Evolutionary conservation across 31 red algal genomes (phyloP).

Genomic region (Bonnemaisonia californica): DNA sequence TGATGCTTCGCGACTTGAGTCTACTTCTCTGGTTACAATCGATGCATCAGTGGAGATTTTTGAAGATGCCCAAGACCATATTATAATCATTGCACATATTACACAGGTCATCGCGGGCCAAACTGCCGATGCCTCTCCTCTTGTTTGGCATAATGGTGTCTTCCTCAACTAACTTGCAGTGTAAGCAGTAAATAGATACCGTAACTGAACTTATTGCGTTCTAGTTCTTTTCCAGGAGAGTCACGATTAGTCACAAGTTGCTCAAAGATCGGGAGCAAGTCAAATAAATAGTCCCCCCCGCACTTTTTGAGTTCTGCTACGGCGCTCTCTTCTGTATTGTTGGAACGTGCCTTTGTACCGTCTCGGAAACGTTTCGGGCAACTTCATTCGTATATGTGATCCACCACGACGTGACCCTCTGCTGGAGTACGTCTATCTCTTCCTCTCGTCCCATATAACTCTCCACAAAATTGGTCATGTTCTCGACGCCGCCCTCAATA

Average conservation of each 20-base stretch:
- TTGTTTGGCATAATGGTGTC: neutral
- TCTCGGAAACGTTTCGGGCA: constrained; percentile 30
- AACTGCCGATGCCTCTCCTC: neutral
- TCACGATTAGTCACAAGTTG: no score
- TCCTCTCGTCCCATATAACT: neutral
- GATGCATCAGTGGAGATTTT: neutral
- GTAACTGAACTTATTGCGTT: no score
- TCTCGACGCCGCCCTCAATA: neutral
- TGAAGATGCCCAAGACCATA: constrained; percentile 36
- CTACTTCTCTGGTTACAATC: neutral
- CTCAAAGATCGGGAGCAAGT: no score
- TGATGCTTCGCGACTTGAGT: neutral
- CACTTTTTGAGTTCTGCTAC: no score
- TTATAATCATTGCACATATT: constrained; percentile 9
- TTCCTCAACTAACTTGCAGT: neutral
- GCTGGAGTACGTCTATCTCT: constrained; percentile 17
- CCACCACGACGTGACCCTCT: constrained; percentile 40
- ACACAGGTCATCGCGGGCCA: neutral
- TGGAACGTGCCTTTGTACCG: no score
- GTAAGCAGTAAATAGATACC: no score
- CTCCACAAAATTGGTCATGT: constrained; percentile 50
- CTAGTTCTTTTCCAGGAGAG: no score
- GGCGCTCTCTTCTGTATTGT: no score
- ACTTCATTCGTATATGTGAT: constrained; percentile 18
- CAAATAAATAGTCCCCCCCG: no score